Evolutionary conservation across 2,329 filamentous ascomycete genomes (phyloP).

Genomic region (Capronia americana): DNA sequence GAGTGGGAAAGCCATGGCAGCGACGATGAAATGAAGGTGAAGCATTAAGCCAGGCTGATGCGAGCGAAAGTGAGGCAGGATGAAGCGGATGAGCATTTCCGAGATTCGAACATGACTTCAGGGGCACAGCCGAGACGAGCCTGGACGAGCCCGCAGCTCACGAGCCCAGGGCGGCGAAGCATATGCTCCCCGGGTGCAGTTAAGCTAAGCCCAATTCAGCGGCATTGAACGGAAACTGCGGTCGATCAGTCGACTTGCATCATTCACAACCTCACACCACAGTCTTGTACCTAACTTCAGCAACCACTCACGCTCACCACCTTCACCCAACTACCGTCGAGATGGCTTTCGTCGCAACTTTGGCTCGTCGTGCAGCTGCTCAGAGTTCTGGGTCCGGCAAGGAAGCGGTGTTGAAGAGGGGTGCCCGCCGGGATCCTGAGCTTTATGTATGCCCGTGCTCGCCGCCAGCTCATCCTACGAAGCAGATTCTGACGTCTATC

Average conservation of each 20-base stretch:
- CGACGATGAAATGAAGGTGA: constrained; percentile 19
- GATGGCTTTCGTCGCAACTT: constrained; percentile 28
- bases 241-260: constrained; percentile 8
- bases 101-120: constrained; percentile 13
- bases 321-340: constrained; percentile 10
- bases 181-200: not conserved
- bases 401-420: constrained; percentile 58
- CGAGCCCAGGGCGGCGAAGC: not conserved
- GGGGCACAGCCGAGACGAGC: constrained; percentile 3
- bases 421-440: constrained; percentile 73
- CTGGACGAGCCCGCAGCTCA: not conserved
- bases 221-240: constrained; percentile 11
- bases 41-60: constrained; percentile 8
- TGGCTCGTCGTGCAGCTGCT: constrained; percentile 26
- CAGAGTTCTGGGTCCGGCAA: constrained; percentile 54
- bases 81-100: constrained; percentile 20
- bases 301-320: constrained; percentile 8
- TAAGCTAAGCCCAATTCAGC: constrained; percentile 13
- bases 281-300: constrained; percentile 8
- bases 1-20: constrained; percentile 27
- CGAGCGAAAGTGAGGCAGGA: constrained; percentile 24
- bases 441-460: constrained; percentile 66
- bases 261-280: constrained; percentile 30
- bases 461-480: constrained; percentile 1
- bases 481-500: constrained; percentile 26